Evolutionary conservation across 176 grass and related monocot species (phyloP).

Genomic region (Guadua angustifolia): DNA sequence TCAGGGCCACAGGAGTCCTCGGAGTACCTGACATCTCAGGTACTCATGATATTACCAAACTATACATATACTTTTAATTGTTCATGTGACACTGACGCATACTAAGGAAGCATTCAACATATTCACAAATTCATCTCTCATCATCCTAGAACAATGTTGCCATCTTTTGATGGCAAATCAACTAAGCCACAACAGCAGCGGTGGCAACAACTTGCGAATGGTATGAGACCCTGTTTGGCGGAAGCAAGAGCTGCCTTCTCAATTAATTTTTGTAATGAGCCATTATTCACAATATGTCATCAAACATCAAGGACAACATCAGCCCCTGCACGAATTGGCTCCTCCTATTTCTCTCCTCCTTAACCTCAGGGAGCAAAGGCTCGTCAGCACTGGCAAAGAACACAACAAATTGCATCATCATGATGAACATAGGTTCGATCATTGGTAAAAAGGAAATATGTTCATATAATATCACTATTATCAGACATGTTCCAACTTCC

Average conservation of each 20-base stretch:
- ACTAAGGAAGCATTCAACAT: slow-evolving; percentile 38
- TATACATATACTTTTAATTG: slow-evolving; percentile 52
- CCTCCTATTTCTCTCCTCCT: slow-evolving; percentile 71
- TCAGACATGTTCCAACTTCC: not conserved
- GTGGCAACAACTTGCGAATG: slow-evolving; percentile 5
- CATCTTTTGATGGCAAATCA: slow-evolving; percentile 26
- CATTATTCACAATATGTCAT: slow-evolving; percentile 57
- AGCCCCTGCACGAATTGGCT: slow-evolving; percentile 77
- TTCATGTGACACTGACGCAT: slow-evolving; percentile 37
- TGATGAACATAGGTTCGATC: not conserved
- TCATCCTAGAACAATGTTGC: slow-evolving; percentile 26
- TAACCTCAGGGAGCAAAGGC: slow-evolving; percentile 68
- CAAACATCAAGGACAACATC: slow-evolving; percentile 73
- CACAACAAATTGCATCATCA: slow-evolving; percentile 2
- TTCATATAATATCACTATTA: not conserved
- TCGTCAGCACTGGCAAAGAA: slow-evolving; percentile 48
- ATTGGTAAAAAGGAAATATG: not conserved
- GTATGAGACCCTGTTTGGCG: not conserved
- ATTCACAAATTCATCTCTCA: slow-evolving; percentile 45
- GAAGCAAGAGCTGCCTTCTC: slow-evolving; percentile 31
- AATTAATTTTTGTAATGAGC: not conserved
- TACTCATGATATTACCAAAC: slow-evolving; percentile 33
- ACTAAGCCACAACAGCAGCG: not conserved
- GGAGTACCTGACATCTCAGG: not conserved
- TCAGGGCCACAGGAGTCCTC: slow-evolving; percentile 11